Conservation (phyloP, 2,329 filamentous ascomycete species). For the Penicillium sp. region DNA sequence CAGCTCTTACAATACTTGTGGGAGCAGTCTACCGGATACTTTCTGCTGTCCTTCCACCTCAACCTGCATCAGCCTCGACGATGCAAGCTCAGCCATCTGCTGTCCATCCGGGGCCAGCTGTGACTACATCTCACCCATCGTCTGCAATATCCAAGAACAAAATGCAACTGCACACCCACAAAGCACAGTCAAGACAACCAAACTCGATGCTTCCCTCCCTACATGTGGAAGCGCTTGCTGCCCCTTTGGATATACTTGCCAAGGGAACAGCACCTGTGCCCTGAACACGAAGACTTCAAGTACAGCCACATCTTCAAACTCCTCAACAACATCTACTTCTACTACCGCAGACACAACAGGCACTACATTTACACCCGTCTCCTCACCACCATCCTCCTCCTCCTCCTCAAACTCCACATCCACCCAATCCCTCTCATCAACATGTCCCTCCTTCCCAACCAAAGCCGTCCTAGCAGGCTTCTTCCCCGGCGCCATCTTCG, state of each 20-base stretch:
- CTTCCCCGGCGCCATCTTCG: slow-evolving; percentile 53
- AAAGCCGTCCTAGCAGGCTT: slow-evolving; percentile 53
- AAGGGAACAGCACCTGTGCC: slow-evolving; percentile 38
- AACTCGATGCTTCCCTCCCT: slow-evolving; percentile 47
- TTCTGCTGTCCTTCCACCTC: slow-evolving; percentile 53
- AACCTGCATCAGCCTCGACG: slow-evolving; percentile 51
- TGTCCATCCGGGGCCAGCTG: slow-evolving; percentile 53
- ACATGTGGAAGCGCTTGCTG: slow-evolving; percentile 53
- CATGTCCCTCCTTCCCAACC: slow-evolving; percentile 49
- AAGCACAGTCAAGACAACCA: slow-evolving; percentile 50
- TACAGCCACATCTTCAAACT: slow-evolving; percentile 25
- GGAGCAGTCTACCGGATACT: slow-evolving; percentile 45
- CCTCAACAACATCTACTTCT: slow-evolving; percentile 23
- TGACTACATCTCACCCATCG: slow-evolving; percentile 49
- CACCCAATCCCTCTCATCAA: slow-evolving; percentile 5
- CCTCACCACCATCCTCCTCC: slow-evolving; percentile 28
- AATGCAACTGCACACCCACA: slow-evolving; percentile 47
- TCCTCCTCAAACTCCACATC: slow-evolving; percentile 24
- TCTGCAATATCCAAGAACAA: slow-evolving; percentile 51
- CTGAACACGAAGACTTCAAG: slow-evolving; percentile 35
- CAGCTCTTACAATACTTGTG: slow-evolving; percentile 44
- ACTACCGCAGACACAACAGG: slow-evolving; percentile 26
- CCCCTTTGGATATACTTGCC: slow-evolving; percentile 55
- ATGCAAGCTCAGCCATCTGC: slow-evolving; percentile 52
- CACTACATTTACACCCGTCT: slow-evolving; percentile 32